phyloP scores from a whole-genome alignment of 169 alveolate genomes.

The Amoebophrya sp. region DNA sequence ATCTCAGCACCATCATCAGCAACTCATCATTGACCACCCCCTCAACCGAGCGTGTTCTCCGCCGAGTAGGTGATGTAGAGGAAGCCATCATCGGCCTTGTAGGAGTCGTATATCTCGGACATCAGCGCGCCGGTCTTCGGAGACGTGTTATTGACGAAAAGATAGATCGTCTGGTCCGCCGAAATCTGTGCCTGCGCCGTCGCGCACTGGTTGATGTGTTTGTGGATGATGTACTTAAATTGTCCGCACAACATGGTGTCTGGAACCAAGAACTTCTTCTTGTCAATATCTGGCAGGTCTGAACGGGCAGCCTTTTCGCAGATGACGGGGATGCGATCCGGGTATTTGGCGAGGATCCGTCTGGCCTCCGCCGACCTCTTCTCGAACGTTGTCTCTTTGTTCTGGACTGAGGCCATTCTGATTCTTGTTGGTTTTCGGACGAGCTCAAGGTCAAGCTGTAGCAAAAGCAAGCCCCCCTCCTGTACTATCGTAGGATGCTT shows the following conservation, averaged over 20 bases:
- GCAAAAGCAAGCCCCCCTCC: no score
- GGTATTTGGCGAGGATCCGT: conserved; percentile 56
- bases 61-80: conserved; percentile 49
- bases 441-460: no score
- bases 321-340: conserved; percentile 68
- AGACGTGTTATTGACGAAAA: conserved; percentile 43
- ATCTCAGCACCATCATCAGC: no score
- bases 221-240: no score
- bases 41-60: conserved; percentile 49
- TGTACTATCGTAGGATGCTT: no score
- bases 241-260: no score
- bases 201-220: conserved; percentile 51
- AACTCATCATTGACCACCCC: background rate
- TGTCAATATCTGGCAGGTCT: conserved; percentile 40
- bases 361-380: conserved; percentile 45
- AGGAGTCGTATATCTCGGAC: conserved; percentile 50
- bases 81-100: conserved; percentile 55
- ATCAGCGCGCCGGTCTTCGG: conserved; percentile 50
- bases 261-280: conserved; percentile 31
- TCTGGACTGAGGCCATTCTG: no score
- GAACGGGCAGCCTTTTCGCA: conserved; percentile 53
- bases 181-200: conserved; percentile 22
- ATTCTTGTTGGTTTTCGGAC: no score
- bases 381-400: no score
- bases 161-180: conserved; percentile 44